phyloP scores from a whole-genome alignment of 768 basidiomycete genomes.

The Leccinellum rugosiceps region DNA sequence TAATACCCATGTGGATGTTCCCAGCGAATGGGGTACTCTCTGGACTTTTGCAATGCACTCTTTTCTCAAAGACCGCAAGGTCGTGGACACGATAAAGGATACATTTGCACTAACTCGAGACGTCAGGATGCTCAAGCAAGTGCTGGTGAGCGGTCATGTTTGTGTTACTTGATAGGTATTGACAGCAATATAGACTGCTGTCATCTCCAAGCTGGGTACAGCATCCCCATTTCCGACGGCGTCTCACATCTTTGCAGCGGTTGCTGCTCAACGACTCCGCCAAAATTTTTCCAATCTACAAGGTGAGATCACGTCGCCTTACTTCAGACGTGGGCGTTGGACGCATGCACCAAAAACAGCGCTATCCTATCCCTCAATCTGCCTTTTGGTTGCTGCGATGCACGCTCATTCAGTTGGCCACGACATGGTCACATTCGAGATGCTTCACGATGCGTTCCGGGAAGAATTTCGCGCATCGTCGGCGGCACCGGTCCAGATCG shows the following conservation, averaged over 20 bases:
- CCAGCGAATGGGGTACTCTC: conserved; percentile 51
- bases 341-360: conserved; percentile 37
- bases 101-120: conserved; percentile 62
- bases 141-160: conserved; percentile 51
- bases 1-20: conserved; percentile 21
- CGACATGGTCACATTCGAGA: conserved; percentile 83
- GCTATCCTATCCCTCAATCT: conserved; percentile 74
- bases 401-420: conserved; percentile 78
- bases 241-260: conserved; percentile 40
- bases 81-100: conserved; percentile 49
- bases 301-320: conserved; percentile 38
- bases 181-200: conserved; percentile 37
- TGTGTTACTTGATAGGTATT: conserved; percentile 1
- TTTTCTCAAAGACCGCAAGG: conserved; percentile 50
- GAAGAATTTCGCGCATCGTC: conserved; percentile 69
- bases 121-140: conserved; percentile 50
- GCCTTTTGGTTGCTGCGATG: conserved; percentile 80
- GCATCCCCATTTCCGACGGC: conserved; percentile 52
- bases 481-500: conserved; percentile 71
- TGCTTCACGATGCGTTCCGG: conserved; percentile 78
- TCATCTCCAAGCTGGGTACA: conserved; percentile 46
- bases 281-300: conserved; percentile 49
- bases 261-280: conserved; percentile 55
- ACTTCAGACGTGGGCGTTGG: background rate
- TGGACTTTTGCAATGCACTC: conserved; percentile 60